Base-by-base conservation (phyloP, 495 filamentous ascomycete genomes). In the Penicillium nucicola region DNA sequence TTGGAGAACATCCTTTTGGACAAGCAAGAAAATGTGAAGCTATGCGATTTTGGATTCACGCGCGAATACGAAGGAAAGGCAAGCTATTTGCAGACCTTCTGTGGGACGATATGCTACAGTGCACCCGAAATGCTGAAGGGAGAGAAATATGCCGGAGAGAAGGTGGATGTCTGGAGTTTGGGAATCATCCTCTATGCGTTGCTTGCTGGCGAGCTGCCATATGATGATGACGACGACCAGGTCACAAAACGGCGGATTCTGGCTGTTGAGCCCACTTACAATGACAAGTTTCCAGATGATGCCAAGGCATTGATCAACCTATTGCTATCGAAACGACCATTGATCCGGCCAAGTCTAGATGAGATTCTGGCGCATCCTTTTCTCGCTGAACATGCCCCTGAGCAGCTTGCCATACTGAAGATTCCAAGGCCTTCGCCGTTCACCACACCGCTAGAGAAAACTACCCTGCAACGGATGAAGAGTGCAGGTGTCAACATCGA, bases 41-140 rank as follows among this genome's bases (percentile, higher is more conserved):
- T 98, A n/a, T 93, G 91, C 65, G 93, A 98, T 64, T 98, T 98
- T 69, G 93, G 93, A 8, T 98, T 98, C 63, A 98, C 93, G 10
- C 79, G 93, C 50, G 93, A 98, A 68, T 98, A 98, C 66, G 91
- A 97, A 64, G 91, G 91, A 20, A 93, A 92, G 56, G 79, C 91
- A 43, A 97, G 90, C 71, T 93, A 97, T 60, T 70, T 98, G 44
- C 93, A 97, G 66, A 98, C 93, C 1, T 98, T 96, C 67, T 98
- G 93, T 69, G 93, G 93, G 13, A 98, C 93, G 3, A 85, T 98
- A 52, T 97, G 92, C 71, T 98, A 98, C 69, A 95, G 90, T 51
- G 93, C 93, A 7, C 93, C 93, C 2, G 93, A 98, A 65, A 97
- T 98, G 93, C 79, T 98, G 30, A 96, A 93, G 65, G 95, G 91